phyloP scores from a whole-genome alignment of 2,329 filamentous ascomycete species.

The Colletotrichum eremochloae region DNA sequence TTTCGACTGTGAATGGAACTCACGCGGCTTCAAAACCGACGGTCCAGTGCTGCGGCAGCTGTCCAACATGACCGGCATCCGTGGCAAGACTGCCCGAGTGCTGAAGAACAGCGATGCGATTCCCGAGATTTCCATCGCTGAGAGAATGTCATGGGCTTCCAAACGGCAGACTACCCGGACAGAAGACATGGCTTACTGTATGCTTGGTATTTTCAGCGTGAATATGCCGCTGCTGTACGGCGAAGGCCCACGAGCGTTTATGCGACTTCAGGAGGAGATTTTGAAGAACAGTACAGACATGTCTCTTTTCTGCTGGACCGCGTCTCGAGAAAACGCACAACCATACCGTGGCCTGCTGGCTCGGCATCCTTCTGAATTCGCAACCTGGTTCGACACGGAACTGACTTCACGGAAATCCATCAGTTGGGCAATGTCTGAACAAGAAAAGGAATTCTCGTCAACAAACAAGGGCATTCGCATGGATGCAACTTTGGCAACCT shows the following conservation, averaged over 20 bases:
- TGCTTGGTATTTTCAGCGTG: constrained; percentile 48
- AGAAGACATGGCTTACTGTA: constrained; percentile 47
- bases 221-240: constrained; percentile 48
- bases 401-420: constrained; percentile 13
- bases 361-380: constrained; percentile 14
- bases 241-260: constrained; percentile 45
- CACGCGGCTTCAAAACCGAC: constrained; percentile 8
- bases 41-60: constrained; percentile 1
- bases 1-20: constrained; percentile 44
- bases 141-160: constrained; percentile 48
- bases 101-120: not conserved
- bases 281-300: constrained; percentile 21
- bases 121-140: not conserved
- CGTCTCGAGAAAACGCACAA: not conserved
- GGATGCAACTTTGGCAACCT: constrained; percentile 1
- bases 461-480: constrained; percentile 13
- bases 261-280: constrained; percentile 39
- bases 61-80: not conserved
- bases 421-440: constrained; percentile 16
- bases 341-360: not conserved
- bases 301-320: constrained; percentile 32
- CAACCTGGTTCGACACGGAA: constrained; percentile 1
- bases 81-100: constrained; percentile 2
- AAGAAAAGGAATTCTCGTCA: constrained; percentile 14
- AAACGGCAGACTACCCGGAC: constrained; percentile 42